These are phyloP conservation scores for Linnemannia exigua DNA, from an alignment of 192 early-diverging fungal genomes.

Conservation along the genomic window DNA sequence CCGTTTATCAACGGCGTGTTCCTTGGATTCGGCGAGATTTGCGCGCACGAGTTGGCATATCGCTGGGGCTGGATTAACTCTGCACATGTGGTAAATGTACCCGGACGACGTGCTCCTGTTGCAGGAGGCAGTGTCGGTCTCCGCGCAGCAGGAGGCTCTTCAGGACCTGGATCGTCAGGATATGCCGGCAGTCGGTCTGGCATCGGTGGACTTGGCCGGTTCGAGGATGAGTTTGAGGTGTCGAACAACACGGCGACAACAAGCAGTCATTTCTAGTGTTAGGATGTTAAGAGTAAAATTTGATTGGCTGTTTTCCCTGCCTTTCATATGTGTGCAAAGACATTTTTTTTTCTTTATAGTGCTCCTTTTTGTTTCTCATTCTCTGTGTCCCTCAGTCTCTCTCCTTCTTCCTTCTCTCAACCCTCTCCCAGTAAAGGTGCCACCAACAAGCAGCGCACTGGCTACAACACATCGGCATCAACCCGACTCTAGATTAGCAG, in stretches of 20 bases:
- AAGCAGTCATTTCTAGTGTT: constrained; percentile 1
- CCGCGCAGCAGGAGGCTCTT: constrained; percentile 36
- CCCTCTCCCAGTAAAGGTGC: neutral
- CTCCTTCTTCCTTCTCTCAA: neutral
- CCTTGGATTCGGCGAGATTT: constrained; percentile 87
- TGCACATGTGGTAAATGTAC: constrained; percentile 36
- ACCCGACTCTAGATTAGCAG: neutral
- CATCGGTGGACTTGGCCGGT: constrained; percentile 37
- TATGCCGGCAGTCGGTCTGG: constrained; percentile 50
- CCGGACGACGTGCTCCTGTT: constrained; percentile 19
- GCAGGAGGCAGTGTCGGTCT: constrained; percentile 32
- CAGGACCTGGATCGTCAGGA: constrained; percentile 33
- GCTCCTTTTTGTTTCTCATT: neutral
- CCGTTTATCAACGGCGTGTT: constrained; percentile 74
- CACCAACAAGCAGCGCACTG: neutral
- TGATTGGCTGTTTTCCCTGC: neutral
- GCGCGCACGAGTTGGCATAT: constrained; percentile 83
- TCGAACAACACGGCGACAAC: constrained; percentile 9
- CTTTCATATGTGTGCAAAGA: neutral
- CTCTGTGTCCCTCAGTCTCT: neutral
- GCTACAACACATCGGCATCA: neutral
- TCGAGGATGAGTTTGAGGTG: constrained; percentile 31
- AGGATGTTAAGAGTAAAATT: neutral
- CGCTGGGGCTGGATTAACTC: constrained; percentile 77
- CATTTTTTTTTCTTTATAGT: neutral